Evolutionary conservation across 2,329 filamentous ascomycete genomes (phyloP), one percentile per base, ranked within the genome.

Genomic region (Lecanosticta acicola): DNA sequence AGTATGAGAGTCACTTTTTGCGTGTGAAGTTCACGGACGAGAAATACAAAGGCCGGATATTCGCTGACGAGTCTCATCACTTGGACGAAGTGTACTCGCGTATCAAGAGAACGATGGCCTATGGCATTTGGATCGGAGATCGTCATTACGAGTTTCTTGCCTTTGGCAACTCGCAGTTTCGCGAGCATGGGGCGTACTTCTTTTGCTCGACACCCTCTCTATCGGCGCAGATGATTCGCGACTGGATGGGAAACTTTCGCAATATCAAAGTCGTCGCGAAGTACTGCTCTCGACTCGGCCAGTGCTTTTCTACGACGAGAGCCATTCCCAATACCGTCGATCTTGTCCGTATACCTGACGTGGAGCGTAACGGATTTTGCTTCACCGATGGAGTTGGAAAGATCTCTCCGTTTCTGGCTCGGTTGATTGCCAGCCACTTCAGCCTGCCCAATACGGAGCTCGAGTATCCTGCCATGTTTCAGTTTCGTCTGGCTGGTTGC

Each of bases 331-430:
- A 80, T 13, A 79, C 74, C 0, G 78, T 84, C 4, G 71, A 74
- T 1, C 64, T 78, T 19, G 71, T 78, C 10, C 71, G 72, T 3
- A 79, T 91, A 24, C 66, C 74, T 0, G 93, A 97, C 54, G 77
- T 97, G 16, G 71, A 81, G 48, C 74, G 76, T 2, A 81, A 85
- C 38, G 78, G 73, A 0, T 82, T 80, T 59, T 84, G 73, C 49
- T 98, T 97, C 63, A 93, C 86, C 0, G 93, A 98, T 59, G 93
- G 93, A 0, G 86, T 97, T 2, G 93, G 93, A 1, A 94, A 88
- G 62, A 87, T 98, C n/a, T 96, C 91, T 0, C 69, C 68, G 0
- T 83, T 87, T 48, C 71, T 95, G 17, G 86, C 89, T 0, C 71
- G 80, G 20, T 79, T 93, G 67, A 80, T 94, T 36, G 78, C 83